A percentile compares a stretch with the other conserved stretches of the same genome.
phyloP scores from a whole-genome alignment of 805 yeast species.

The Candida cerambycidarum region DNA sequence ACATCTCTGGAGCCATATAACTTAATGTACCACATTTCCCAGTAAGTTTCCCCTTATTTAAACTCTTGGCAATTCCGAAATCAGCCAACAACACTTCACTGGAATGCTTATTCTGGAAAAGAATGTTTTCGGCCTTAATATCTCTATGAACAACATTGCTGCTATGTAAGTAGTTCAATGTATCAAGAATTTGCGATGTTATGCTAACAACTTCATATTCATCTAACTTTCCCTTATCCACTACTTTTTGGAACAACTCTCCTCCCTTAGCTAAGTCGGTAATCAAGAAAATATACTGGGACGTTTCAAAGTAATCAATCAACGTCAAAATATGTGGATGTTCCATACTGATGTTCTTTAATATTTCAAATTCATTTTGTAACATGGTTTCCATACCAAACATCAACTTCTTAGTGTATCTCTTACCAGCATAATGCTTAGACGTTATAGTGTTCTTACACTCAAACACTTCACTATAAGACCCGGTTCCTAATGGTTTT shows the following conservation, averaged over 20 bases:
- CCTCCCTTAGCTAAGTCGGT: conserved; percentile 71
- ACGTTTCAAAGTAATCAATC: conserved; percentile 70
- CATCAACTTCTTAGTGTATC: conserved; percentile 49
- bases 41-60: conserved; percentile 13
- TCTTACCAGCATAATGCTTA: conserved; percentile 52
- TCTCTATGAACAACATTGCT: conserved; percentile 70
- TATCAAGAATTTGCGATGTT: conserved; percentile 50
- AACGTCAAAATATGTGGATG: conserved; percentile 59
- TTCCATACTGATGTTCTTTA: conserved; percentile 49
- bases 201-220: conserved; percentile 51
- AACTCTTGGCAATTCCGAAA: conserved; percentile 57
- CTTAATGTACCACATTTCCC: conserved; percentile 69
- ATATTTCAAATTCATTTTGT: conserved; percentile 60
- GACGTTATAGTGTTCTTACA: conserved; percentile 45
- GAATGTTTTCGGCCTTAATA: conserved; percentile 68
- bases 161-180: conserved; percentile 56
- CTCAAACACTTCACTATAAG: conserved; percentile 51
- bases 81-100: conserved; percentile 53
- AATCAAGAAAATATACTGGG: conserved; percentile 51
- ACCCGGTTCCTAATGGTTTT: conserved; percentile 43
- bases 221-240: conserved; percentile 41
- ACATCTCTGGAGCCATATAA: conserved; percentile 71
- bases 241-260: conserved; percentile 63
- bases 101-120: conserved; percentile 42
- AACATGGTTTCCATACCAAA: conserved; percentile 53